phyloP scores from a whole-genome alignment of 345 rosid species.

The Populus davidiana region DNA sequence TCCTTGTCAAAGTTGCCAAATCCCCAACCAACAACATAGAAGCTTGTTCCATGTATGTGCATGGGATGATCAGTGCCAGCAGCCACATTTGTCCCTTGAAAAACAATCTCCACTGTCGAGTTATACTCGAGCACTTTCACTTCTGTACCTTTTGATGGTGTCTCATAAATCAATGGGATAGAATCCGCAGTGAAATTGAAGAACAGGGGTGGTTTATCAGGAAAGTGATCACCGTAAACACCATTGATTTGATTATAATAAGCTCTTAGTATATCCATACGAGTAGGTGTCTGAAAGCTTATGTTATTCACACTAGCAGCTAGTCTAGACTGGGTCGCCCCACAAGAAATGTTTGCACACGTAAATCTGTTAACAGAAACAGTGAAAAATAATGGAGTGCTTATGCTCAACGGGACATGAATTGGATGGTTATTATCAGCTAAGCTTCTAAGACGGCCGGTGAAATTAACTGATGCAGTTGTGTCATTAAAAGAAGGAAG shows the following conservation, averaged over 20 bases:
- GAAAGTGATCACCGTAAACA: conserved; percentile 41
- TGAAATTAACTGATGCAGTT: conserved; percentile 27
- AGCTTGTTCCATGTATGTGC: conserved; percentile 36
- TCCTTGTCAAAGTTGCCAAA: conserved; percentile 21
- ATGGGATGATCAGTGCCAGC: conserved; percentile 37
- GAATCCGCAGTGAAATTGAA: conserved; percentile 48
- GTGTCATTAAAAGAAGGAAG: conserved; percentile 45
- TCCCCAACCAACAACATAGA: conserved; percentile 31
- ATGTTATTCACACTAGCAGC: conserved; percentile 47
- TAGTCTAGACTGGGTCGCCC: conserved; percentile 22
- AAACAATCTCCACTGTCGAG: conserved; percentile 28
- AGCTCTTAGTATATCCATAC: conserved; percentile 37
- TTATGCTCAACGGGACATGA: conserved; percentile 36
- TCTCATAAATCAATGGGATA: conserved; percentile 30
- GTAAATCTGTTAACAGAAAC: conserved; percentile 38
- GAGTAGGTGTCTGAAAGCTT: conserved; percentile 29
- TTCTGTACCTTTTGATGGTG: conserved; percentile 34
- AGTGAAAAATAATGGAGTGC: conserved; percentile 30
- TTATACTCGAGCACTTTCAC: conserved; percentile 30
- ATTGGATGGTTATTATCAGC: conserved; percentile 21
- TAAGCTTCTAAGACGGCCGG: conserved; percentile 23
- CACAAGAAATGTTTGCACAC: conserved; percentile 29
- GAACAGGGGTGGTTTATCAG: conserved; percentile 35
- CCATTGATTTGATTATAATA: conserved; percentile 36
- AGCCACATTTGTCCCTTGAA: conserved; percentile 36